phyloP scores from a whole-genome alignment of 2,329 filamentous ascomycete genomes.

The Dothideomycetes sp. region DNA sequence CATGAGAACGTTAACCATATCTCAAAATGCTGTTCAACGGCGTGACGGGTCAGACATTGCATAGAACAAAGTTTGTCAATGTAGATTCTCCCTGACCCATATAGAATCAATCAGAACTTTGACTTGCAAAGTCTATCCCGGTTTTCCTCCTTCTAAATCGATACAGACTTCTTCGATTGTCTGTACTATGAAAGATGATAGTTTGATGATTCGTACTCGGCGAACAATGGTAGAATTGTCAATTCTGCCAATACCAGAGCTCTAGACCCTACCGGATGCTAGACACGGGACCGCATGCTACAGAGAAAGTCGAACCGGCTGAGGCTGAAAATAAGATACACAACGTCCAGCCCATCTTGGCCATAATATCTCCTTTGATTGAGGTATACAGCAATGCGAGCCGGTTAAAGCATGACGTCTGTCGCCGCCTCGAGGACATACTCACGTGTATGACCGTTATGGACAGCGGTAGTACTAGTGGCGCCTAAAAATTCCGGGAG shows the following conservation, averaged over 20 bases:
- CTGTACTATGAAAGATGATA: background rate
- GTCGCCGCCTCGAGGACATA: background rate
- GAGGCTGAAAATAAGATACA: background rate
- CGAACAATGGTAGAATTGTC: background rate
- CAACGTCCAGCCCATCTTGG: background rate
- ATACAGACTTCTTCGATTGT: background rate
- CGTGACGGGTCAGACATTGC: constrained; percentile 2
- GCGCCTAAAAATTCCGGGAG: constrained; percentile 1
- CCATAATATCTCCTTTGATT: background rate
- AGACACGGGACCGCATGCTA: too few relatives aligned
- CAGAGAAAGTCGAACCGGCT: background rate
- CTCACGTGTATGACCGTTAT: constrained; percentile 10
- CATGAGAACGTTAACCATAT: background rate
- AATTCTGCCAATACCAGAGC: too few relatives aligned
- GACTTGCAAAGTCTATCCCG: constrained; percentile 5
- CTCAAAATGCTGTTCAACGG: constrained; percentile 5
- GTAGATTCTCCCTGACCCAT: too few relatives aligned
- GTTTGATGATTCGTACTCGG: background rate
- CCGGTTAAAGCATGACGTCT: background rate
- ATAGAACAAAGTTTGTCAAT: too few relatives aligned
- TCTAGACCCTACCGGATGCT: too few relatives aligned
- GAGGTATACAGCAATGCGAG: background rate
- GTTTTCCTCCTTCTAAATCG: background rate
- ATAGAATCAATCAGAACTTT: constrained; percentile 1
- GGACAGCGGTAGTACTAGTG: constrained; percentile 1